phyloP scores from a whole-genome alignment of 2,329 filamentous ascomycete genomes.

The Purpureocillium takamizusanense region DNA sequence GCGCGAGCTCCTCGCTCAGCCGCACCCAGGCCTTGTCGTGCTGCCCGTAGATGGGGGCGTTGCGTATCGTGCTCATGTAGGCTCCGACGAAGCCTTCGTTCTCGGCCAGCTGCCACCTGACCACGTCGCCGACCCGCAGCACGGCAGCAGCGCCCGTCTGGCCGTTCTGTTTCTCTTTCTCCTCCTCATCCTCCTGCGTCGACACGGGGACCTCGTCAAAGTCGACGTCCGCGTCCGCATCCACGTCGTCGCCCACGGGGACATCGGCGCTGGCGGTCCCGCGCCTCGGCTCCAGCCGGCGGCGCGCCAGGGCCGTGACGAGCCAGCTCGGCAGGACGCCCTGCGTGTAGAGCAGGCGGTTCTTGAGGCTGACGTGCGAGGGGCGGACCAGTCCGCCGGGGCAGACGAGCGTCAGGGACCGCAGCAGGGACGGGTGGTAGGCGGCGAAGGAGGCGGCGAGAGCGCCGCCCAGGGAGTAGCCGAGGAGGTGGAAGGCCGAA shows the following conservation, averaged over 20 bases:
- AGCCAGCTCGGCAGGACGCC: slow-evolving; percentile 51
- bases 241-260: slow-evolving; percentile 29
- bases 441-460: slow-evolving; percentile 61
- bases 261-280: slow-evolving; percentile 23
- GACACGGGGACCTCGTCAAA: slow-evolving; percentile 44
- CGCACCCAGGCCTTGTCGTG: slow-evolving; percentile 47
- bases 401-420: slow-evolving; percentile 56
- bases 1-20: slow-evolving; percentile 40
- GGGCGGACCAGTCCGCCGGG: slow-evolving; percentile 60
- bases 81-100: slow-evolving; percentile 61
- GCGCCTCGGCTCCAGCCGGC: slow-evolving; percentile 35
- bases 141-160: no score
- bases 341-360: slow-evolving; percentile 52
- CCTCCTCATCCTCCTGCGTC: slow-evolving; percentile 27
- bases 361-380: slow-evolving; percentile 50
- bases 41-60: slow-evolving; percentile 60
- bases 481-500: slow-evolving; percentile 59
- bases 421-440: slow-evolving; percentile 56
- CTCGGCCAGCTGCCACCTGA: slow-evolving; percentile 59
- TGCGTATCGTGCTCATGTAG: slow-evolving; percentile 61
- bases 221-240: slow-evolving; percentile 23
- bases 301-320: slow-evolving; percentile 41
- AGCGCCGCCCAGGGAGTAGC: slow-evolving; percentile 74
- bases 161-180: no score
- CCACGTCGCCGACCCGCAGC: slow-evolving; percentile 52